Evolutionary conservation across 2,329 filamentous ascomycete genomes (phyloP).

Genomic region (Rutstroemia sp.): DNA sequence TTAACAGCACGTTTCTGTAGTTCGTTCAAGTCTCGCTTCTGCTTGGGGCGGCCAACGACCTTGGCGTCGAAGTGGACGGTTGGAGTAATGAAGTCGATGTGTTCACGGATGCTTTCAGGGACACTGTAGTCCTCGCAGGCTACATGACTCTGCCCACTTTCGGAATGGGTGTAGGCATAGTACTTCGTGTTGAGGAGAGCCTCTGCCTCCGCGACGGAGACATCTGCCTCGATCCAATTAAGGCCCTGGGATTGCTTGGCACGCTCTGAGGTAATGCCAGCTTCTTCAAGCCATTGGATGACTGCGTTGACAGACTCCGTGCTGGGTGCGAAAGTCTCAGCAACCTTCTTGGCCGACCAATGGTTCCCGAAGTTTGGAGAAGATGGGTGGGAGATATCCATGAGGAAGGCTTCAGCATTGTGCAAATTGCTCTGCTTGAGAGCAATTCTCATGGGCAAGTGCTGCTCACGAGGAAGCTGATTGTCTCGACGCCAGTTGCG

Average conservation of each 20-base stretch:
- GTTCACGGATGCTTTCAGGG: conserved; percentile 5
- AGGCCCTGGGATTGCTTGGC: conserved; percentile 37
- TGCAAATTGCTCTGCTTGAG: conserved; percentile 39
- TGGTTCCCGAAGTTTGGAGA: conserved; percentile 23
- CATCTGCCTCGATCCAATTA: conserved; percentile 28
- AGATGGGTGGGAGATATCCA: conserved; percentile 30
- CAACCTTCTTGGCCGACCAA: conserved; percentile 8
- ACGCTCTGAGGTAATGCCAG: conserved; percentile 41
- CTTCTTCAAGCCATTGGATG: conserved; percentile 43
- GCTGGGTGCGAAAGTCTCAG: conserved; percentile 35
- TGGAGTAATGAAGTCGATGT: conserved; percentile 13
- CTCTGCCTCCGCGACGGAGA: conserved; percentile 37
- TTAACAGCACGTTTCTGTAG: background rate
- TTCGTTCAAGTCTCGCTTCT: conserved; percentile 3
- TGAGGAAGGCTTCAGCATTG: conserved; percentile 35
- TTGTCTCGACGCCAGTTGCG: conserved; percentile 9
- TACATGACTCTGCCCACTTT: conserved; percentile 17
- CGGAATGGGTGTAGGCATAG: conserved; percentile 14
- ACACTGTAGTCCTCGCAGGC: conserved; percentile 13
- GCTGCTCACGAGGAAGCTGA: conserved; percentile 8
- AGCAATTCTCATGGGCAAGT: conserved; percentile 30
- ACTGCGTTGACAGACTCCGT: conserved; percentile 35
- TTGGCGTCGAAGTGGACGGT: conserved; percentile 13
- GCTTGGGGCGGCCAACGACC: background rate
- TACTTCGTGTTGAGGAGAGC: conserved; percentile 45